Percentiles rank a stretch among this genome's conserved stretches.
phyloP scores from a whole-genome alignment of 78 protist species.

The Dictyostelium brefeldianum region DNA sequence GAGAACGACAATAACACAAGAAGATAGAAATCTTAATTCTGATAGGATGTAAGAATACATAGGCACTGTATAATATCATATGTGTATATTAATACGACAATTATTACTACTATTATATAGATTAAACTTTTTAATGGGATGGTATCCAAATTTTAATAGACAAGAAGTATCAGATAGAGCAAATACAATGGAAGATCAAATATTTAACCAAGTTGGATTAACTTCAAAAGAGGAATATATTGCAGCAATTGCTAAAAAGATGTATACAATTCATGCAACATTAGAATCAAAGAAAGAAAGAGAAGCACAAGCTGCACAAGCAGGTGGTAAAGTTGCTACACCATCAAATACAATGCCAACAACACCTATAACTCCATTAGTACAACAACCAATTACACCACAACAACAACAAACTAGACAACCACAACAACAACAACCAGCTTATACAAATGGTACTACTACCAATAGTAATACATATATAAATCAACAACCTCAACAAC shows the following conservation, averaged over 20 bases:
- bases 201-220: neutral
- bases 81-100: too few species aligned
- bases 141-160: neutral
- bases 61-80: too few species aligned
- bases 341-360: neutral
- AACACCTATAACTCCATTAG: slow-evolving; percentile 8
- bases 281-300: neutral
- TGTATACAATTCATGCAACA: neutral
- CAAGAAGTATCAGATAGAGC: neutral
- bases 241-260: neutral
- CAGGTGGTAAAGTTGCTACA: neutral
- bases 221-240: neutral
- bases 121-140: neutral
- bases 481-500: neutral
- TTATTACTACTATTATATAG: too few species aligned
- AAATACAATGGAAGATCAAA: neutral
- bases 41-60: neutral
- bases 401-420: neutral
- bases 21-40: neutral
- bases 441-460: neutral
- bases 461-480: too few species aligned
- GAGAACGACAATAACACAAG: neutral
- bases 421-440: slow-evolving; percentile 9
- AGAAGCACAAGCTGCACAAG: neutral
- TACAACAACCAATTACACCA: neutral